These are phyloP conservation scores for Penicillium pancosmium DNA, from an alignment of 495 filamentous ascomycete species.

Conservation along the genomic window DNA sequence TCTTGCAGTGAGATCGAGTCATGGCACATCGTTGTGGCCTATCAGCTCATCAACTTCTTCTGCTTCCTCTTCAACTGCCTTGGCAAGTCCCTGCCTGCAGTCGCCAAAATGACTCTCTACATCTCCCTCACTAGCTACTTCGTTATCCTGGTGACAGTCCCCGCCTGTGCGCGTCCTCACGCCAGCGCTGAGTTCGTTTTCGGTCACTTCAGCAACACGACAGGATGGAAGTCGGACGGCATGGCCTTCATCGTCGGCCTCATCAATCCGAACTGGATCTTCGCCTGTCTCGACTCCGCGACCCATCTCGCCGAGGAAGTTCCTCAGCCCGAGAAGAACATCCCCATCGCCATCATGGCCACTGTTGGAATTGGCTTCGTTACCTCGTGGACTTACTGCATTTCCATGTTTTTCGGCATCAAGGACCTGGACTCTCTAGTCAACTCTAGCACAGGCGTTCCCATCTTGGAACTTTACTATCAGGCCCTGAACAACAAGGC, in stretches of 20 bases:
- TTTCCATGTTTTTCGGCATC: conserved; percentile 64
- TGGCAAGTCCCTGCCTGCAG: conserved; percentile 51
- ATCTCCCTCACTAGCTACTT: conserved; percentile 56
- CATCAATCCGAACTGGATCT: conserved; percentile 64
- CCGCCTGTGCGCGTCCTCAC: conserved; percentile 56
- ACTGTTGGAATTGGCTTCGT: conserved; percentile 62
- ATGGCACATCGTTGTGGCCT: conserved; percentile 58
- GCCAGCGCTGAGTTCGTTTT: conserved; percentile 62
- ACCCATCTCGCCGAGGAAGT: conserved; percentile 69
- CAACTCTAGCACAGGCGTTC: conserved; percentile 54
- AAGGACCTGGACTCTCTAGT: conserved; percentile 50
- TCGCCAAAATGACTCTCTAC: conserved; percentile 53
- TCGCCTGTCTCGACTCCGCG: conserved; percentile 62
- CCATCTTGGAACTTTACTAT: conserved; percentile 61
- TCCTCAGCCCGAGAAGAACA: conserved; percentile 45
- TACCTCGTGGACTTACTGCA: conserved; percentile 57
- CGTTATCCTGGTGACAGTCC: conserved; percentile 58
- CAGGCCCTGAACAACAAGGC: conserved; percentile 53
- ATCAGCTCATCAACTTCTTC: conserved; percentile 56
- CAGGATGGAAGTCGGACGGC: conserved; percentile 58
- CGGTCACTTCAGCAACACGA: conserved; percentile 62
- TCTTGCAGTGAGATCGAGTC: conserved; percentile 46
- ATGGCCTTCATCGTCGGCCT: conserved; percentile 70
- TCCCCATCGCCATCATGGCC: conserved; percentile 58
- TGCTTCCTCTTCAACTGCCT: conserved; percentile 64